Conservation (phyloP, 306 rosid species). For the Albizia julibrissin region DNA sequence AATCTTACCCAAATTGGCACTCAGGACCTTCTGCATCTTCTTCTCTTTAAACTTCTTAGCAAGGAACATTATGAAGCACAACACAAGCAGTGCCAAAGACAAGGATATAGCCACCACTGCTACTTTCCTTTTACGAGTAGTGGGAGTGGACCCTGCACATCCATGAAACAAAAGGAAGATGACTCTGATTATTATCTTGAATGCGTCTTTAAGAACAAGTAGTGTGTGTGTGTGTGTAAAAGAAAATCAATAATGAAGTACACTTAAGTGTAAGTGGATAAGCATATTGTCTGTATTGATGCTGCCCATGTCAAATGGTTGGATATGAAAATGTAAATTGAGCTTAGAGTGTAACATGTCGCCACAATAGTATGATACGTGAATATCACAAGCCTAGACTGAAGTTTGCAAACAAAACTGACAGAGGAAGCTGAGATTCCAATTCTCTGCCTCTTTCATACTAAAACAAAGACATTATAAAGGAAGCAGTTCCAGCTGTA, state of each 20-base stretch:
- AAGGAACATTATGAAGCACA: slow-evolving; percentile 31
- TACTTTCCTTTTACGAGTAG: slow-evolving; percentile 8
- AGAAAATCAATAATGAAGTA: background rate
- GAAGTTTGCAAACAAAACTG: background rate
- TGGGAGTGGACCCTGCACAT: slow-evolving; percentile 21
- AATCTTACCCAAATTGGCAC: slow-evolving; percentile 15
- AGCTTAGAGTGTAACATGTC: background rate
- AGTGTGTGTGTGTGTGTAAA: background rate
- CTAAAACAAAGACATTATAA: background rate
- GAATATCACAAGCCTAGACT: background rate
- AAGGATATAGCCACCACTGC: slow-evolving; percentile 17
- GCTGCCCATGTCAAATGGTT: background rate
- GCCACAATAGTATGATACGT: too few relatives aligned
- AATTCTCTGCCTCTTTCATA: background rate
- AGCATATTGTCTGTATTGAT: too few relatives aligned
- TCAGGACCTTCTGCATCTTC: background rate
- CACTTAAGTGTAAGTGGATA: background rate
- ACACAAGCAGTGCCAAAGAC: slow-evolving; percentile 18
- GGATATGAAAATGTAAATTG: background rate
- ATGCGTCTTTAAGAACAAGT: background rate
- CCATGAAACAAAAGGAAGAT: background rate
- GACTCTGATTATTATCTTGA: background rate
- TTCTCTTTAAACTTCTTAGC: slow-evolving; percentile 2
- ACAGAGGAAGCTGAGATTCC: background rate
- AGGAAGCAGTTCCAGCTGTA: background rate